Conservation (phyloP, 305 asterid species). For the Caryopteris hybrid region DNA sequence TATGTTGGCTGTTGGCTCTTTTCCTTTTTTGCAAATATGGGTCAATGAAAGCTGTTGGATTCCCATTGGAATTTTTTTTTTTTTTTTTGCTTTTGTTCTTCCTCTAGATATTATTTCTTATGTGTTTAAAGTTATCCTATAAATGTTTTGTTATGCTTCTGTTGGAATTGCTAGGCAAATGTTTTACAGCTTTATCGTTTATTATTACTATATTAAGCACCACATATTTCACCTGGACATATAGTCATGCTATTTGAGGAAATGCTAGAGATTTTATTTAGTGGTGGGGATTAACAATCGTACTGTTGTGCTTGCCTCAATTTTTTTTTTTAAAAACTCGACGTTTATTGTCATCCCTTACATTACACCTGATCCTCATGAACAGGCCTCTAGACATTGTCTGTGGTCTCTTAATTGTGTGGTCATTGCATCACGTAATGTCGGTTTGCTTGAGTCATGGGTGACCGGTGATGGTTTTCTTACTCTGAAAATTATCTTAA, state of each 20-base stretch:
- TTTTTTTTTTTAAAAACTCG: not conserved
- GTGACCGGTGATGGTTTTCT: not conserved
- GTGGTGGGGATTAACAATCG: not conserved
- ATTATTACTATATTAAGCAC: not conserved
- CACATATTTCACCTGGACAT: not conserved
- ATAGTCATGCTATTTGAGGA: not conserved
- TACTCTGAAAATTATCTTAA: not conserved
- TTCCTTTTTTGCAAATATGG: too few relatives aligned
- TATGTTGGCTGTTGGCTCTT: conserved; percentile 4
- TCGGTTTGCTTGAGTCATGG: not conserved
- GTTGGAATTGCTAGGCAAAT: not conserved
- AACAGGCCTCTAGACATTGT: not conserved
- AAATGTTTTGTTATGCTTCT: not conserved
- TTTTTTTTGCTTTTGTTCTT: not conserved
- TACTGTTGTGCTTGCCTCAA: not conserved
- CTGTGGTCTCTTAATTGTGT: not conserved
- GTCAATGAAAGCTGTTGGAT: not conserved
- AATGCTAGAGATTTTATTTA: not conserved
- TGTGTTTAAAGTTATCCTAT: not conserved
- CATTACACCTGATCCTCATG: not conserved
- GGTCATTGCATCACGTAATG: not conserved
- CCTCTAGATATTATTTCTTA: not conserved
- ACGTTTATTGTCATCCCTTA: not conserved
- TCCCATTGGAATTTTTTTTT: not conserved
- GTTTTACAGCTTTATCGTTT: not conserved